These are phyloP conservation scores for Cynara cardunculus DNA, from an alignment of 129 eudicot species.

Conservation along the genomic window DNA sequence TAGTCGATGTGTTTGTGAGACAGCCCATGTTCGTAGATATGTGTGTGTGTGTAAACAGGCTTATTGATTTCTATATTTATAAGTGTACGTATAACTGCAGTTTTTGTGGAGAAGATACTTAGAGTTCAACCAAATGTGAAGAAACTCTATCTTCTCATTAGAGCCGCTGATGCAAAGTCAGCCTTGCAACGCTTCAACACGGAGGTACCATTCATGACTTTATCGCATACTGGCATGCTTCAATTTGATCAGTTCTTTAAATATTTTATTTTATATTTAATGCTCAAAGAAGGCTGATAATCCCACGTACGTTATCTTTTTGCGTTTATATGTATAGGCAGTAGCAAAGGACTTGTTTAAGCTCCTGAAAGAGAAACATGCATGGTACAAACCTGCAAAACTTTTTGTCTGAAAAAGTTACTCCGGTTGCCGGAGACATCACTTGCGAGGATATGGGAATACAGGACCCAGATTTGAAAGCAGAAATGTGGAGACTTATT, in stretches of 20 bases:
- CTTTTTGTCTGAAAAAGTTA: slow-evolving; percentile 46
- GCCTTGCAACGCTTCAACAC: slow-evolving; percentile 66
- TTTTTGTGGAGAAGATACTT: slow-evolving; percentile 73
- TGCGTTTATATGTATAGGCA: slow-evolving; percentile 42
- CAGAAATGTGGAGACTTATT: slow-evolving; percentile 60
- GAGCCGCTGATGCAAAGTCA: slow-evolving; percentile 63
- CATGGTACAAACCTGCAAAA: slow-evolving; percentile 48
- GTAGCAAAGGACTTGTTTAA: slow-evolving; percentile 75
- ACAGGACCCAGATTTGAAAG: slow-evolving; percentile 40
- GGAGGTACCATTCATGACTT: slow-evolving; percentile 39
- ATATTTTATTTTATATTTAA: neutral
- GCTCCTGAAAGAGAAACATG: slow-evolving; percentile 58
- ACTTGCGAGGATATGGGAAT: slow-evolving; percentile 67
- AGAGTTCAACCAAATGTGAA: slow-evolving; percentile 89
- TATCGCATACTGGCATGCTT: neutral
- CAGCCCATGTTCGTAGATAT: too few relatives aligned
- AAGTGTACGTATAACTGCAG: slow-evolving; percentile 28
- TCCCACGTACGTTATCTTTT: neutral
- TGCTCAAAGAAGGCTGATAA: neutral
- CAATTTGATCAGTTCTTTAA: neutral
- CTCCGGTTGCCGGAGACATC: slow-evolving; percentile 73
- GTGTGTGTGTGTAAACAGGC: too few relatives aligned
- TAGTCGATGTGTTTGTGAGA: too few relatives aligned
- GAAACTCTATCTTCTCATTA: slow-evolving; percentile 72
- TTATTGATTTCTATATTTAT: neutral